phyloP scores from a whole-genome alignment of 306 rosid species.

The Prunus campanulata region DNA sequence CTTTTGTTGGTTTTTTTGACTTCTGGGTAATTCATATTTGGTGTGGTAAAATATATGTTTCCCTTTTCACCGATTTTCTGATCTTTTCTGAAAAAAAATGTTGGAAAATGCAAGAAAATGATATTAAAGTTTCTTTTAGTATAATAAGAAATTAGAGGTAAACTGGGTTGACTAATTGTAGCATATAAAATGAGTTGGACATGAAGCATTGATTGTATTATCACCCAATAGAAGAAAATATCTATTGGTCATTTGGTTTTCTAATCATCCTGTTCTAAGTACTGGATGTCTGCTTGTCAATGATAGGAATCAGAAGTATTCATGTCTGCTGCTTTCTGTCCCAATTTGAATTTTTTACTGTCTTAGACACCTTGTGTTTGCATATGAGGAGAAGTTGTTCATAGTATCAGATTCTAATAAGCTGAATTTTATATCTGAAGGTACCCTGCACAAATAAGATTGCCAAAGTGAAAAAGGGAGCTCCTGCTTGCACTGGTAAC shows the following conservation, averaged over 20 bases:
- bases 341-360: not conserved
- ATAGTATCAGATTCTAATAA: not conserved
- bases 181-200: not conserved
- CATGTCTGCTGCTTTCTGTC: not conserved
- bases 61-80: not conserved
- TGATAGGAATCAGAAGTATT: not conserved
- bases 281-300: not conserved
- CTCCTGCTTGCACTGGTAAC: constrained; percentile 26
- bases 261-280: not conserved
- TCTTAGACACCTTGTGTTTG: not conserved
- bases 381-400: not conserved
- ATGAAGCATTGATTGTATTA: not conserved
- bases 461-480: constrained; percentile 64
- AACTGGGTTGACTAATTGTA: not conserved
- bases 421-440: constrained; percentile 30
- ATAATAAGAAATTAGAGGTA: not conserved
- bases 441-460: constrained; percentile 55
- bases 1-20: not conserved
- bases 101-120: not conserved
- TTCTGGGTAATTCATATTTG: not conserved
- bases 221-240: not conserved
- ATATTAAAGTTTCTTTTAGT: not conserved
- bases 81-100: not conserved
- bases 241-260: not conserved
- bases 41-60: not conserved